Evolutionary conservation across 1,284 basidiomycete genomes (phyloP).

Genomic region (Rhodotorula sp.): DNA sequence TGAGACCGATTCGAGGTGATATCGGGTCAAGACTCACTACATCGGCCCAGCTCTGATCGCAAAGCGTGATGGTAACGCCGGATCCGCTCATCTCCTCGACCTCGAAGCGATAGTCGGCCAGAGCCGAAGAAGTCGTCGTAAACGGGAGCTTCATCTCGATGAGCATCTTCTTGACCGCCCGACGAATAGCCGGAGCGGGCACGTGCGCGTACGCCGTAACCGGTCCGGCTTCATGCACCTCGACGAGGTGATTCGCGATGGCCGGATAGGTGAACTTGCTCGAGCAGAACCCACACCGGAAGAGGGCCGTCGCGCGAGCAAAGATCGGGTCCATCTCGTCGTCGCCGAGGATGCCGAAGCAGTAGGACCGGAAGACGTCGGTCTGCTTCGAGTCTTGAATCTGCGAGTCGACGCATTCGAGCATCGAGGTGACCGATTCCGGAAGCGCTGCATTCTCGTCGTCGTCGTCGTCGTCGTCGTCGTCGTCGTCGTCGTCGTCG

Average conservation of each 20-base stretch:
- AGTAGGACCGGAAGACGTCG: not conserved
- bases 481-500: too few relatives aligned
- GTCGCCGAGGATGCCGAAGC: not conserved
- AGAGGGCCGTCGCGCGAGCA: not conserved
- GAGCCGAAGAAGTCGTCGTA: not conserved
- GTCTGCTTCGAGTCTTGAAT: too few relatives aligned
- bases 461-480: not conserved
- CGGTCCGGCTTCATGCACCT: not conserved
- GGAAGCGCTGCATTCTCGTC: not conserved
- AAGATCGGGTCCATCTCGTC: conserved; percentile 1
- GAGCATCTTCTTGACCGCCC: not conserved
- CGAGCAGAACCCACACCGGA: conserved; percentile 2
- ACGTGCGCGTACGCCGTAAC: not conserved
- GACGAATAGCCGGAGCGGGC: not conserved
- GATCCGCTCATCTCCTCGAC: not conserved
- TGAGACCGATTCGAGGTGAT: too few relatives aligned
- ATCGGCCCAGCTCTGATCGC: not conserved
- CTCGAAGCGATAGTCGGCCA: not conserved
- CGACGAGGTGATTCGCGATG: not conserved
- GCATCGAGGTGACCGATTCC: not conserved
- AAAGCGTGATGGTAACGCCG: not conserved
- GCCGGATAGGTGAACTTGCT: not conserved
- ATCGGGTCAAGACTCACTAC: not conserved
- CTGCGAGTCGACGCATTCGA: too few relatives aligned
- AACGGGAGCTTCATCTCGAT: too few relatives aligned